Evolutionary conservation across 441 rosid genomes (phyloP), one percentile per base, ranked within the genome.

Genomic region (Dalechampia spathulata): DNA sequence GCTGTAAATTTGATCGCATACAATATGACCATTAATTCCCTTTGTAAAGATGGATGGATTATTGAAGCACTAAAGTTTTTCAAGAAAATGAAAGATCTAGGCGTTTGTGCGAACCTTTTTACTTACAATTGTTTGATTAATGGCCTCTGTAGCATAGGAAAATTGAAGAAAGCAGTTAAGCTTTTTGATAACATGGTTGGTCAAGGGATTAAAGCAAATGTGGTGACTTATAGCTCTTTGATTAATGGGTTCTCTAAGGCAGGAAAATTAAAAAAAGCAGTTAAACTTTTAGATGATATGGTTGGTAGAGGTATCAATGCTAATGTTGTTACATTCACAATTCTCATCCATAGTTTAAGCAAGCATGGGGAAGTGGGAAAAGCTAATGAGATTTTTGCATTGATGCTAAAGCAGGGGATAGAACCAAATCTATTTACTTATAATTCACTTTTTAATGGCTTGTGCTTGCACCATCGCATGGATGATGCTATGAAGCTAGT

Each of bases 361-460:
- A 76, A 72, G 59, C 46, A 20, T 2, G 67, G 68, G 10, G 64
- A 42, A 55, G 56, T 57, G 19, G 53, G 19, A n/a, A n/a, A n/a
- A n/a, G n/a, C 78, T 19, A 34, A 30, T 2, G 14, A 36, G 43
- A 50, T 71, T 15, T 36, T 70, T 21, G 39, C 41, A 39, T 11
- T 62, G 65, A 71, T 71, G 71, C 52, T 64, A 57, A 60, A 19
- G 51, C 51, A 16, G 17, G 59, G 69, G 4, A 21, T 37, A 57
- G 70, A 60, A 45, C 73, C 71, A 16, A 37, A 69, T 41, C n/a
- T 45, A 5, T 42, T 7, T 19, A 69, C 71, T 23, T 62, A 71
- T 32, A 65, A 23, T 53, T 63, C 70, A 21, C 67, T 76, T 39
- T 32, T 76, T 28, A 30, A 41, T 62, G 76, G 82, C 30, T 70